Base-by-base conservation (phyloP, 2,329 filamentous ascomycete species). In the Botrytis tulipae region DNA sequence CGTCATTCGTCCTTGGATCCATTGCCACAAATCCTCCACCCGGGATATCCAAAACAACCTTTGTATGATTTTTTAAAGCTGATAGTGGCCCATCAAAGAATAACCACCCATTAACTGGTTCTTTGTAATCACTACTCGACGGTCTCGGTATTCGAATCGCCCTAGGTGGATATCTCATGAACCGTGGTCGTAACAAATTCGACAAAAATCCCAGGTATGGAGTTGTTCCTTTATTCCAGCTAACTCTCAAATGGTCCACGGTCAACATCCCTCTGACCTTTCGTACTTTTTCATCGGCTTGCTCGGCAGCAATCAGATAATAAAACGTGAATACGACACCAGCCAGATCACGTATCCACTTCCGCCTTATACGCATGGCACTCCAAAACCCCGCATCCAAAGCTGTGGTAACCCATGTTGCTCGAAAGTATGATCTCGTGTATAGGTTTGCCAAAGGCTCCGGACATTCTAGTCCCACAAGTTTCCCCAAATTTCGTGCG, bases 331-430 rank as follows among this genome's bases (percentile, higher is more conserved):
- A 98, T 65, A 93, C 85, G 32, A 98, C 86, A 80, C 93, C 94
- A 16, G 92, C 89, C 22, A 97, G 81, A 81, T 98, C 95, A 57
- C 94, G 88, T 60, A 97, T 78, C 89, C 93, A 95, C 79, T 92
- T 94, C 66, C 86, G 86, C 73, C 89, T 89, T 76, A 99, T 95
- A 79, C 90, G 92, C 96, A 99, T 99, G 48, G 96, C 96, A 0
- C 94, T 97, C 96, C 96, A 99, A 82, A 98, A 99, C 1, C 96
- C 96, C 9, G 96, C 96, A 79, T 99, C 96, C 75, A 99, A 84
- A 0, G 94, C 96, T 0, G 96, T 99, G 71, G 96, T 91, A 25
- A 98, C 89, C 96, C 96, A 99, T 81, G 96, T 99, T 72, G 96
- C 96, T 67, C 96, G 91, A 82, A 97, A 99, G 84, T 97, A 99